Base-by-base conservation (phyloP, 73 alveolate species). In the Stentor coeruleus region DNA sequence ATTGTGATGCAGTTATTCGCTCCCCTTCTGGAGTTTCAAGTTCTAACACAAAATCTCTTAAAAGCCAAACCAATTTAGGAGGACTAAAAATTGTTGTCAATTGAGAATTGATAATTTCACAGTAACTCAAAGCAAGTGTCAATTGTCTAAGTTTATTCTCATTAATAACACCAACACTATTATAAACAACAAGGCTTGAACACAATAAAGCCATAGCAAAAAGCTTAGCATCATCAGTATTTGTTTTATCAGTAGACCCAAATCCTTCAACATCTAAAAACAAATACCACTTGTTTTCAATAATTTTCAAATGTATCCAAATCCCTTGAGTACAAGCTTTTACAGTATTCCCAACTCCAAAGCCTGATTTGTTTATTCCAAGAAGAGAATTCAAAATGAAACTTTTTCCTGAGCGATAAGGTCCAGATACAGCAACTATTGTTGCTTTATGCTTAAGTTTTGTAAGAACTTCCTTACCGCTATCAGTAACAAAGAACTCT, bases 11-110 rank as follows among this genome's bases (percentile, higher is more conserved):
- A 30, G 98, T 82, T 14, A 97, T 93, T 36, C 57, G 75, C 75
- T 93, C 92, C 39, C 98, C 98, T 40, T 95, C 88, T 72, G 79
- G 83, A 85, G 95, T 98, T 60, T 84, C 93, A 36, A 97, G 92
- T 89, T 90, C 92, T 3, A 97, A 90, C 20, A 97, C 88, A 85
- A 97, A 97, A 86, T 97, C 99, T 77, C 99, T 88, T 59, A 97
- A 89, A 14, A 97, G 86, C 99, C 99, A 97, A 14, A 97, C 85
- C 86, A 97, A 95, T 58, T 85, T 58, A 1, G 93, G 91, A 15
- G 90, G 15, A 26, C 28, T 14, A 11, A 26, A 35, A 11, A 60
- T 6, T 60, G 20, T 38, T 60, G 11, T 60, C 20, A 35, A 60
- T 26, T 60, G 41, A 35, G 41, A 28, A 30, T 85, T 87, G 40